These are phyloP conservation scores for Amborella trichopoda DNA, from an alignment of 164 flowering plant genomes.

Conservation along the genomic window DNA sequence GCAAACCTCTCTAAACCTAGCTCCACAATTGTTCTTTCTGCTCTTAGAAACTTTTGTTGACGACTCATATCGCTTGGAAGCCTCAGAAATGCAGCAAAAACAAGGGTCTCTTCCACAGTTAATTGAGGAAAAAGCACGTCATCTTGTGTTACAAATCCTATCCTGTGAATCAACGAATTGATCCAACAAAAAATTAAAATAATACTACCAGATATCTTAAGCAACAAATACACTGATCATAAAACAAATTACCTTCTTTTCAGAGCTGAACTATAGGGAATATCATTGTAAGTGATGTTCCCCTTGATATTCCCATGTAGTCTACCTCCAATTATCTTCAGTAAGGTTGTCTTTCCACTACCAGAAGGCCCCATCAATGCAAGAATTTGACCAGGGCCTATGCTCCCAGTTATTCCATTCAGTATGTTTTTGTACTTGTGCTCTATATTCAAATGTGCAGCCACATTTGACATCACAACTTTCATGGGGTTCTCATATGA, in stretches of 20 bases:
- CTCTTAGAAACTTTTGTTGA: conserved; percentile 58
- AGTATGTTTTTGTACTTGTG: conserved; percentile 63
- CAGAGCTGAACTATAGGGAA: conserved; percentile 61
- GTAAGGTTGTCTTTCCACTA: conserved; percentile 88
- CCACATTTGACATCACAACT: conserved; percentile 45
- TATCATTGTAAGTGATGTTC: conserved; percentile 63
- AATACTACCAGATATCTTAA: not conserved
- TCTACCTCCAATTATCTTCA: conserved; percentile 78
- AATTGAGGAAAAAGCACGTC: conserved; percentile 85
- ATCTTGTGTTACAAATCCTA: conserved; percentile 96
- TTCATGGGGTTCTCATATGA: conserved; percentile 42
- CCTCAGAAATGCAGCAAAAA: conserved; percentile 78
- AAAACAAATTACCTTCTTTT: conserved; percentile 56
- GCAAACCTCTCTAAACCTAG: conserved; percentile 89
- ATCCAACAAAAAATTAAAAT: not conserved
- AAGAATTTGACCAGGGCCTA: conserved; percentile 82
- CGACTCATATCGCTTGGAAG: conserved; percentile 70
- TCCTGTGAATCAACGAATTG: conserved; percentile 30
- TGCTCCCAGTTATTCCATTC: conserved; percentile 82
- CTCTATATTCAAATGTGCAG: conserved; percentile 36
- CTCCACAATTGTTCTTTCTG: conserved; percentile 61
- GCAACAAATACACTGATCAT: not conserved
- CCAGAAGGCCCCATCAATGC: conserved; percentile 99
- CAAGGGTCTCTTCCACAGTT: conserved; percentile 86
- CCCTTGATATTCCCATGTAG: conserved; percentile 67